phyloP scores from a whole-genome alignment of 2,329 filamentous ascomycete species.

The Fusarium multiceps region DNA sequence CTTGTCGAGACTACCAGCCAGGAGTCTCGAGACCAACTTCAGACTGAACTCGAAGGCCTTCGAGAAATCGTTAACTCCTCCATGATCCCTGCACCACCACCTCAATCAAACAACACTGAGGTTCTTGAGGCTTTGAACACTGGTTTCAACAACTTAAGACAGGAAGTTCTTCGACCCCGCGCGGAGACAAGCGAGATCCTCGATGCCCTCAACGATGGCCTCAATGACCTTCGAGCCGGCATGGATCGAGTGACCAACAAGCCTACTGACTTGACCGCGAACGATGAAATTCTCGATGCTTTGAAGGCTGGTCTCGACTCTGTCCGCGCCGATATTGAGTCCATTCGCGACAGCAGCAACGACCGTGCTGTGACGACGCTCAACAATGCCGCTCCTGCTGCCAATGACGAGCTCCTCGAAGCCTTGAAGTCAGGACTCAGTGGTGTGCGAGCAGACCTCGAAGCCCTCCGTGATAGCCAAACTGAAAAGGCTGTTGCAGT shows the following conservation, averaged over 20 bases:
- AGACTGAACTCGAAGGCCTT: constrained; percentile 83
- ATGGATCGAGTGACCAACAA: constrained; percentile 84
- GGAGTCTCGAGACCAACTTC: constrained; percentile 72
- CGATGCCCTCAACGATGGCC: constrained; percentile 88
- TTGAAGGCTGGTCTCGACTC: constrained; percentile 83
- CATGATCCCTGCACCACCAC: constrained; percentile 67
- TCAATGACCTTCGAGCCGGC: constrained; percentile 79
- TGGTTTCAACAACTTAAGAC: constrained; percentile 79
- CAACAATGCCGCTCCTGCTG: constrained; percentile 57
- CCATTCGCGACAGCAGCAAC: constrained; percentile 70
- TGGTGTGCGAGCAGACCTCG: constrained; percentile 80
- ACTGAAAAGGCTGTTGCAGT: constrained; percentile 56
- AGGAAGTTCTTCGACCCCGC: constrained; percentile 75
- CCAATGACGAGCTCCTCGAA: constrained; percentile 88
- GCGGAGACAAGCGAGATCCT: constrained; percentile 87
- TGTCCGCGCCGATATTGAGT: constrained; percentile 81
- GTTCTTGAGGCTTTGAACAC: constrained; percentile 76
- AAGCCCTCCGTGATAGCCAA: constrained; percentile 72
- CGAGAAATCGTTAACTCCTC: constrained; percentile 80
- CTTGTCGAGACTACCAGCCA: constrained; percentile 64
- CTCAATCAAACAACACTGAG: constrained; percentile 65
- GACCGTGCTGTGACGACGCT: constrained; percentile 61
- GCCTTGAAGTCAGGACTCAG: constrained; percentile 85
- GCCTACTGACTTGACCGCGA: constrained; percentile 83
- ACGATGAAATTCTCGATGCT: constrained; percentile 89